phyloP scores from a whole-genome alignment of 345 rosid species.

The Aquilaria yunnanensis region DNA sequence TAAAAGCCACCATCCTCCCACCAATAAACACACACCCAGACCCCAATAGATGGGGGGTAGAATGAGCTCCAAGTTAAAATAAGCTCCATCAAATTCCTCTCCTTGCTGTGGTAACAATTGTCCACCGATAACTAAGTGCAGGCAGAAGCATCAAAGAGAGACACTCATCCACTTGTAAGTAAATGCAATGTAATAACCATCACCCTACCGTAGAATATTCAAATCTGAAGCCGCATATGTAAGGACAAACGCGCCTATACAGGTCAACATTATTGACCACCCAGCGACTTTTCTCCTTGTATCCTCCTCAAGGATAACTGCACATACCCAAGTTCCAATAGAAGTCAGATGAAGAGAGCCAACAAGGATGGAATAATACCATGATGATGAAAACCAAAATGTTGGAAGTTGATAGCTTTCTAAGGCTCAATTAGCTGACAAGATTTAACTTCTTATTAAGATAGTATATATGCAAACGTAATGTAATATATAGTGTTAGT shows the following conservation, averaged over 20 bases:
- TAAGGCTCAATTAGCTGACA: too few species aligned
- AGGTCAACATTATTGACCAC: slow-evolving; percentile 74
- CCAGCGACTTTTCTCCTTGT: slow-evolving; percentile 67
- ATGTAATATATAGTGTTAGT: too few species aligned
- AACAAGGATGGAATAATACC: neutral
- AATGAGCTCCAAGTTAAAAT: too few species aligned
- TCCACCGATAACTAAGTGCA: too few species aligned
- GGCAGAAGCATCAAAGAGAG: neutral
- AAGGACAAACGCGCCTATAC: slow-evolving; percentile 60
- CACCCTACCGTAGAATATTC: slow-evolving; percentile 57
- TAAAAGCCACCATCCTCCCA: too few species aligned
- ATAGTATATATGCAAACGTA: neutral
- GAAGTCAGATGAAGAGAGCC: neutral
- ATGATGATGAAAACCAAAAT: too few species aligned
- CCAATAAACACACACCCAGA: too few species aligned
- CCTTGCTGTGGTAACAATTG: too few species aligned
- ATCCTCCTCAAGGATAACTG: slow-evolving; percentile 44
- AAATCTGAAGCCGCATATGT: slow-evolving; percentile 60
- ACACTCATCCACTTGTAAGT: neutral
- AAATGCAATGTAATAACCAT: slow-evolving; percentile 5
- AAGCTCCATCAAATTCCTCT: too few species aligned
- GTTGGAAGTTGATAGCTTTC: too few species aligned
- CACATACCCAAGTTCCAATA: slow-evolving; percentile 5
- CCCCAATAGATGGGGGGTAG: too few species aligned
- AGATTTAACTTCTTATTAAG: neutral